Percentiles rank a stretch among this genome's conserved stretches.
These are phyloP conservation scores for Tolypocladium tropicale DNA, from an alignment of 2,329 filamentous ascomycete genomes.

Conservation along the genomic window DNA sequence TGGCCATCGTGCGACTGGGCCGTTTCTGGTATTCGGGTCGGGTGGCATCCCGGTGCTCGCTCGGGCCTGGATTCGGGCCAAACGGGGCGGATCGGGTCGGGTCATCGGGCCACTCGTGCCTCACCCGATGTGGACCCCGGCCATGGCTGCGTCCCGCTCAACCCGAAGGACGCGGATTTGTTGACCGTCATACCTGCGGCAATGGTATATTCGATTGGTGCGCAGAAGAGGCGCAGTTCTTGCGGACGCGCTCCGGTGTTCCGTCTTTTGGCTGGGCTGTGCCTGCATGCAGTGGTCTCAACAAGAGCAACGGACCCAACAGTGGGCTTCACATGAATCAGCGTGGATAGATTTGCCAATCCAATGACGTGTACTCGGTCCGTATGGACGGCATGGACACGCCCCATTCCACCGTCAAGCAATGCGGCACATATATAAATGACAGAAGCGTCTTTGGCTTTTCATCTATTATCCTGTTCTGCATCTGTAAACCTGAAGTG, in stretches of 20 bases:
- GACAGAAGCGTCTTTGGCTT: background rate
- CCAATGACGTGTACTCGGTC: background rate
- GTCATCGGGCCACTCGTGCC: background rate
- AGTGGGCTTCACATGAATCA: background rate
- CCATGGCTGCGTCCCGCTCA: background rate
- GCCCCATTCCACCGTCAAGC: background rate
- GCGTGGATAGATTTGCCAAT: background rate
- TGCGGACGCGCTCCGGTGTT: background rate
- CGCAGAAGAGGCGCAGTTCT: background rate
- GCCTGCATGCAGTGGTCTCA: too few relatives aligned
- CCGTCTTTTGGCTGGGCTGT: background rate
- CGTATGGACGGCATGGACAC: background rate
- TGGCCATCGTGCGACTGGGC: background rate
- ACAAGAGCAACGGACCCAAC: background rate
- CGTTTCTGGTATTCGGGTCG: background rate
- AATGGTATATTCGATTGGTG: background rate
- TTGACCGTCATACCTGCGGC: background rate
- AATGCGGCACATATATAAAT: too few relatives aligned
- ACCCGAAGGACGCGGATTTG: background rate
- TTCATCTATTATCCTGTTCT: background rate
- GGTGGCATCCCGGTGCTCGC: background rate
- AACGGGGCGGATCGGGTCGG: slow-evolving; percentile 5
- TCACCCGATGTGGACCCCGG: slow-evolving; percentile 1
- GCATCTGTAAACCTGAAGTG: too few relatives aligned
- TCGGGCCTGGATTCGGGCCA: background rate